These are phyloP conservation scores for Mucor plumbeus DNA, from an alignment of 371 early-diverging fungal genomes.

Conservation along the genomic window DNA sequence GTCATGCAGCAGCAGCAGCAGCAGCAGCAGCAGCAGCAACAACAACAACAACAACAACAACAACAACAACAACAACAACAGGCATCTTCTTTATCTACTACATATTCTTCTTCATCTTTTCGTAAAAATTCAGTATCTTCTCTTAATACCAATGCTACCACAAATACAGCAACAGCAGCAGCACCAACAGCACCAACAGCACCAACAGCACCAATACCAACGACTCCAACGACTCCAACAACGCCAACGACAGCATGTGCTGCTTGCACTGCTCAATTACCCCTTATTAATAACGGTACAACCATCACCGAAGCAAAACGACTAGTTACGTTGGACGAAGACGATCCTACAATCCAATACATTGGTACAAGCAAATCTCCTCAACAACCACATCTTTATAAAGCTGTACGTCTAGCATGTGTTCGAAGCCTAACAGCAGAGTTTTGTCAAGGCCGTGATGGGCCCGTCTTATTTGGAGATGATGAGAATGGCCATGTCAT, in stretches of 20 bases:
- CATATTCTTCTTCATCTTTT: slow-evolving; percentile 18
- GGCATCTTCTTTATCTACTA: slow-evolving; percentile 17
- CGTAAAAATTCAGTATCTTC: slow-evolving; percentile 15
- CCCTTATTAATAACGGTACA: slow-evolving; percentile 31
- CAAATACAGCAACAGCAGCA: background rate
- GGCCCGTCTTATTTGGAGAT: slow-evolving; percentile 77
- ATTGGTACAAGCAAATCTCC: slow-evolving; percentile 52
- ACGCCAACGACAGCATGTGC: slow-evolving; percentile 35
- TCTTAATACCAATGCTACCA: background rate
- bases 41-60: background rate
- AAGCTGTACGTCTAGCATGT: slow-evolving; percentile 62
- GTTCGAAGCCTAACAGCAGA: slow-evolving; percentile 74
- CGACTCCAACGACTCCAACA: no score
- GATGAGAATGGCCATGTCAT: slow-evolving; percentile 75
- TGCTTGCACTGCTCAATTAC: slow-evolving; percentile 55
- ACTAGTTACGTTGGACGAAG: slow-evolving; percentile 51
- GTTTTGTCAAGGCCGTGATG: slow-evolving; percentile 74
- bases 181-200: background rate
- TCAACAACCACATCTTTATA: slow-evolving; percentile 55
- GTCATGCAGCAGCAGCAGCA: no score
- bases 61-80: background rate
- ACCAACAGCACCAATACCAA: background rate
- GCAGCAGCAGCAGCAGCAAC: no score
- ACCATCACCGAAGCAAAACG: slow-evolving; percentile 40
- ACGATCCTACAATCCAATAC: slow-evolving; percentile 51